Base-by-base conservation (phyloP, 2,329 filamentous ascomycete genomes). In the Ophiocordyceps unilateralis region DNA sequence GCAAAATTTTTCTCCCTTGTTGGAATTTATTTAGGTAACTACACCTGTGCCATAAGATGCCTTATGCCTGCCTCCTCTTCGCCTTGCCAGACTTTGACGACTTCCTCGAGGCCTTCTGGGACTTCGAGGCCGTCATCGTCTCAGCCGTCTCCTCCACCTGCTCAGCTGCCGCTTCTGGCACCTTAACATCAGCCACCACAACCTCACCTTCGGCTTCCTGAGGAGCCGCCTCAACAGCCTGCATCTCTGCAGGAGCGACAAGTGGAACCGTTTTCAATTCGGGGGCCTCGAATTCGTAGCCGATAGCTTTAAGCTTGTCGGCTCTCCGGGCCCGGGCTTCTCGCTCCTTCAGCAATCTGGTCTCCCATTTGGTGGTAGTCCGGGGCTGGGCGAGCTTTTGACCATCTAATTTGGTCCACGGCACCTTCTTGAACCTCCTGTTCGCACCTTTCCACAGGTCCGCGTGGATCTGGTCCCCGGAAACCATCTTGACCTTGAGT, bases 371-470 rank as follows among this genome's bases (percentile, higher is more conserved):
- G 30, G 81, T 75, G 55, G 86, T 76, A 19, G 81, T 76, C 50
- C 76, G 73, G 37, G 83, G 82, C 57, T 80, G 76, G 54, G 81
- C 77, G 50, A 96, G 70, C 52, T 76, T 73, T 52, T 77, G 70
- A 41, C 84, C 84, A 46, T 82, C 83, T 59, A 96, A 81, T 65
- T 83, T 83, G 64, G 87, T 91, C 71, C 84, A 81, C 19, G 91
- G 89, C 12, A 89, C 78, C 48, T 73, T 72, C 70, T 93, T 93
- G 72, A 91, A 95, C 44, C 88, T 81, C 55, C 77, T 78, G 62
- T 93, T 89, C 54, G 87, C 85, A 32, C 87, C 87, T 65, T 91
- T 87, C 76, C 87, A 96, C 43, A 95, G 67, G 47, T 85, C 72
- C 21, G 78, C 72, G 58, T 93, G 85, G 38, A 94, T 68, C 56